These are phyloP conservation scores for Kalmusia sp. DNA, from an alignment of 2,329 filamentous ascomycete genomes.

Conservation along the genomic window DNA sequence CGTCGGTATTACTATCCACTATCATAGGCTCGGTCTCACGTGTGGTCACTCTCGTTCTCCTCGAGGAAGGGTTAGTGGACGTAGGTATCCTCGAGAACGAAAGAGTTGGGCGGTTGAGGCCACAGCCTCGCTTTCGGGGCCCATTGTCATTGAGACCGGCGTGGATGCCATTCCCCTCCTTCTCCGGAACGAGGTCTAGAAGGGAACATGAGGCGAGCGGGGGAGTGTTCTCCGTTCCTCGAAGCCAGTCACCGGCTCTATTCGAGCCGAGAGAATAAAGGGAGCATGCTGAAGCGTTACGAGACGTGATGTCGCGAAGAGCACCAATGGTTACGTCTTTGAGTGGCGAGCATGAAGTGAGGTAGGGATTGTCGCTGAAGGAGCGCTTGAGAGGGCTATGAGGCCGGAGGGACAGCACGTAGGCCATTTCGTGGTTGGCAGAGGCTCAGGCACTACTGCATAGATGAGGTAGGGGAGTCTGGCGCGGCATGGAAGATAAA, in stretches of 20 bases:
- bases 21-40: conserved; percentile 17
- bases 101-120: conserved; percentile 23
- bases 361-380: conserved; percentile 50
- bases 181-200: conserved; percentile 38
- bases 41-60: conserved; percentile 9
- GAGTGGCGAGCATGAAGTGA: conserved; percentile 42
- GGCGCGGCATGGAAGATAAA: conserved; percentile 47
- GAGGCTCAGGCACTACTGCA: conserved; percentile 28
- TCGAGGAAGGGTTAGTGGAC: conserved; percentile 21
- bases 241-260: conserved; percentile 29
- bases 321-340: conserved; percentile 31
- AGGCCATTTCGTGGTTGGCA: conserved; percentile 41
- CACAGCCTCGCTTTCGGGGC: conserved; percentile 31
- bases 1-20: conserved; percentile 19
- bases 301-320: conserved; percentile 34
- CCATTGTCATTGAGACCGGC: conserved; percentile 16
- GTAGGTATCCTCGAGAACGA: conserved; percentile 18
- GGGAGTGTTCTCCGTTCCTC: conserved; percentile 41
- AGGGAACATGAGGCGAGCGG: conserved; percentile 42
- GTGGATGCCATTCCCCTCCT: conserved; percentile 9
- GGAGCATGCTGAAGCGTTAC: conserved; percentile 45
- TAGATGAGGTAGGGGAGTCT: conserved; percentile 26
- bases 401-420: conserved; percentile 47
- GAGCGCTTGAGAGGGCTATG: conserved; percentile 50
- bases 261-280: conserved; percentile 39